Base-by-base conservation (phyloP, 257 asterid species). In the Lycium barbarum region DNA sequence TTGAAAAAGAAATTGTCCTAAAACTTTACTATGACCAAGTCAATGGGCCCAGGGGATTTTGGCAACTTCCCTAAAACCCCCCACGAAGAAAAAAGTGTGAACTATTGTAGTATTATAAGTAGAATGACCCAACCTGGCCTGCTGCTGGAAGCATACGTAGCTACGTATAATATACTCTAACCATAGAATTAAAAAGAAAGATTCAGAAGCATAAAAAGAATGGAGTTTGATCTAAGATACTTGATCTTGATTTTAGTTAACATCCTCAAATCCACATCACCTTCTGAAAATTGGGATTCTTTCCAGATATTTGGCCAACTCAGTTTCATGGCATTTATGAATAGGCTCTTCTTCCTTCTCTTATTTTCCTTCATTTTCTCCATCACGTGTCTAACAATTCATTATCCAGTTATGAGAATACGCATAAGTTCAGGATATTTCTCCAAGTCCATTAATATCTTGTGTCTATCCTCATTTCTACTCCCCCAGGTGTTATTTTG, bases 161-260 rank as follows among this genome's bases (percentile, higher is more conserved):
- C 33, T 26, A n/a, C n/a, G n/a, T n/a, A 26, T 26, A 54, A 54
- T 54, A 12, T 54, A 54, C 18, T 62, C 33, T n/a, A 26, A 26
- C 33, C 33, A 26, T 26, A 26, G 33, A 26, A 26, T 26, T 26
- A 26, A 26, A 26, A 22, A 18, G n/a, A 22, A 7, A 62, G 11
- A 62, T 5, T 18, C 13, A 62, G 20, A 61, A 62, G 40, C 33
- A 10, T 63, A 9, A 2, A 5, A 63, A 63, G 12, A 26, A 26
- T 67, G 74, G 74, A 1, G 49, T 67, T 71, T 71, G 79, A 71
- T 40, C 5, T 71, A 9, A 71, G 55, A 2, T 71, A 71, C 79
- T 40, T 43, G 9, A 40, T 71, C 35, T n/a, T 71, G 15, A 40
- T 71, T 43, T 7, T 43, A 9, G 5, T 4, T 71, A 71, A 71